These are phyloP conservation scores for Neocucurbitaria cava DNA, from an alignment of 2,329 filamentous ascomycete species.

Conservation along the genomic window DNA sequence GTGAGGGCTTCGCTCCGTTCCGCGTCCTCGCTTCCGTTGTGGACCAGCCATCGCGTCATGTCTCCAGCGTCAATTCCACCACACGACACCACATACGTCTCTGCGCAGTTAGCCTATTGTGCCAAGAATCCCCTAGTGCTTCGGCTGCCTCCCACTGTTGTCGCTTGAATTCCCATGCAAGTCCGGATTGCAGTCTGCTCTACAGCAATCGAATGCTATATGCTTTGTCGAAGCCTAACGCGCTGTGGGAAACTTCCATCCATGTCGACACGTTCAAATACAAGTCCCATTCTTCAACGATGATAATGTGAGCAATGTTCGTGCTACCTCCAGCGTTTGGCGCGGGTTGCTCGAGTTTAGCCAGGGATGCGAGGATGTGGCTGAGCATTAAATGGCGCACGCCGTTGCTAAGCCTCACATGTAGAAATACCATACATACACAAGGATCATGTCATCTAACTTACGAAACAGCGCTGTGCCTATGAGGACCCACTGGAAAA, in stretches of 20 bases:
- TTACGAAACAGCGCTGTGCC: not conserved
- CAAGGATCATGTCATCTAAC: slow-evolving; percentile 5
- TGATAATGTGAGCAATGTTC: not conserved
- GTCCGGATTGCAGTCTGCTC: not conserved
- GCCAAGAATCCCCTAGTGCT: not conserved
- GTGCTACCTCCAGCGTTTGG: not conserved
- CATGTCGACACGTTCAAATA: not conserved
- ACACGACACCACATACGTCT: not conserved
- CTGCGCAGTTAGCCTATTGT: not conserved
- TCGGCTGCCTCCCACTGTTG: not conserved
- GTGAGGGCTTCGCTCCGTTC: not conserved
- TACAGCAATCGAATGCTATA: not conserved
- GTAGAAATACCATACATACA: slow-evolving; percentile 11
- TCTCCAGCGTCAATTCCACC: not conserved
- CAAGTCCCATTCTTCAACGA: not conserved
- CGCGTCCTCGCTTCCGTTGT: not conserved
- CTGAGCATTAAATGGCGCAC: slow-evolving; percentile 27
- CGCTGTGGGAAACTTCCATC: too few species aligned
- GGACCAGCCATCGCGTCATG: not conserved
- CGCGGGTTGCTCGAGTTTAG: slow-evolving; percentile 6
- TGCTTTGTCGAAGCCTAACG: too few species aligned
- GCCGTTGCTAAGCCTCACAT: slow-evolving; percentile 21
- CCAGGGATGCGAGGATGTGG: slow-evolving; percentile 14
- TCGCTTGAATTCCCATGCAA: not conserved
- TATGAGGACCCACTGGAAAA: not conserved